Percentiles rank a stretch among this genome's conserved stretches.
Evolutionary conservation across 192 early-diverging fungal genomes (phyloP).

Genomic region (Coemansia sp.): DNA sequence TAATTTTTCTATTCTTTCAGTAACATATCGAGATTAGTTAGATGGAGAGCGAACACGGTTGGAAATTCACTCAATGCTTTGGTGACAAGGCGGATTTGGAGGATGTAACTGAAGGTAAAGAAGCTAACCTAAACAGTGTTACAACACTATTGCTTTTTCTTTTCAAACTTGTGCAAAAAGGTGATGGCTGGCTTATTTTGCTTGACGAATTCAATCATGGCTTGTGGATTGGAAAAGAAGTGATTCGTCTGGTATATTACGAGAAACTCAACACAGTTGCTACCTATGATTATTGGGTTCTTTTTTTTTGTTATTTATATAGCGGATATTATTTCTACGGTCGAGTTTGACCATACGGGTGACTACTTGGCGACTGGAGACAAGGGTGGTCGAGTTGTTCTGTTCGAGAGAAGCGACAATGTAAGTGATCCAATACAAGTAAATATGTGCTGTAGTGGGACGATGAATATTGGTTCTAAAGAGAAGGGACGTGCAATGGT

Average conservation of each 20-base stretch:
- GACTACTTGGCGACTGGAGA: slow-evolving; percentile 98
- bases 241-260: too few species aligned
- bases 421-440: slow-evolving; percentile 58
- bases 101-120: slow-evolving; percentile 97
- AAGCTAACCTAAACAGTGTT: background rate
- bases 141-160: background rate
- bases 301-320: slow-evolving; percentile 15
- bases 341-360: slow-evolving; percentile 97
- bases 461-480: background rate
- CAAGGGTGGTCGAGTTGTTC: slow-evolving; percentile 95
- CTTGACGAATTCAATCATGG: background rate
- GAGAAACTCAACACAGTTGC: too few species aligned
- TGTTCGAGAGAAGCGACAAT: slow-evolving; percentile 96
- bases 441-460: background rate
- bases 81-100: slow-evolving; percentile 98
- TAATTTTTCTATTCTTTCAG: slow-evolving; percentile 5
- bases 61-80: slow-evolving; percentile 99
- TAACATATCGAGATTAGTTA: slow-evolving; percentile 3
- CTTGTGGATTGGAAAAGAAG: background rate
- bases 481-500: background rate
- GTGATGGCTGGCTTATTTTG: background rate
- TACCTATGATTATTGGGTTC: background rate
- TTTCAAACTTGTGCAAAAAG: background rate
- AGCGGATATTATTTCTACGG: slow-evolving; percentile 99
- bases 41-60: slow-evolving; percentile 59